phyloP scores from a whole-genome alignment of 768 basidiomycete genomes.

The Suillus sp. region DNA sequence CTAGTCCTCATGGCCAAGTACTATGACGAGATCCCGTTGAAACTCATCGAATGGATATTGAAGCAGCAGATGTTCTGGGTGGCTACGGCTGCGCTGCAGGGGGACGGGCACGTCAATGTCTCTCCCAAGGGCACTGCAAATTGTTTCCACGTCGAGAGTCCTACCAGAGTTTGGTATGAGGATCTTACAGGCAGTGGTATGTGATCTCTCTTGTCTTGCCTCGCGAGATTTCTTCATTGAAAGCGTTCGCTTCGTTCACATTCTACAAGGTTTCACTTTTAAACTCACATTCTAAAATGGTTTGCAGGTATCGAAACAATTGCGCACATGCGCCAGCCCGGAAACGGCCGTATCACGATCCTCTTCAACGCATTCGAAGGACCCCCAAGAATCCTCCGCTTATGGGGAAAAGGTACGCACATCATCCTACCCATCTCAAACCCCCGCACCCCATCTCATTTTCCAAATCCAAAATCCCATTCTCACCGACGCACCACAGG shows the following conservation, averaged over 20 bases:
- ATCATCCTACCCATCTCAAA: neutral
- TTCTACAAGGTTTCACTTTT: neutral
- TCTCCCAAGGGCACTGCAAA: conserved; percentile 66
- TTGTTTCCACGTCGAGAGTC: conserved; percentile 59
- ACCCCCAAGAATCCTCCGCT: conserved; percentile 55
- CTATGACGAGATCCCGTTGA: conserved; percentile 56
- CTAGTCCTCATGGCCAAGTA: conserved; percentile 52
- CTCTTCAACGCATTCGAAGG: conserved; percentile 65
- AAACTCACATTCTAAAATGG: neutral
- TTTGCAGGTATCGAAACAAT: conserved; percentile 56
- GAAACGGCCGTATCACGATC: conserved; percentile 61
- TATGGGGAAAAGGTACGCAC: conserved; percentile 57
- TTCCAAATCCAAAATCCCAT: neutral
- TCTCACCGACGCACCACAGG: conserved; percentile 37
- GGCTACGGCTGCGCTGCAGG: conserved; percentile 59
- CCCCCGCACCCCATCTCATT: neutral
- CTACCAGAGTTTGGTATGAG: conserved; percentile 69
- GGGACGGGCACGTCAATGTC: conserved; percentile 63
- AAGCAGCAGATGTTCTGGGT: conserved; percentile 75
- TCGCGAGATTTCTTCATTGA: neutral
- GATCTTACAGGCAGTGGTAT: conserved; percentile 70
- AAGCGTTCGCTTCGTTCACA: neutral
- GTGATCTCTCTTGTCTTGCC: conserved; percentile 21
- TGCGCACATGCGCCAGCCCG: conserved; percentile 56
- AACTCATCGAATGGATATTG: conserved; percentile 56